Evolutionary conservation across 2,329 filamentous ascomycete genomes (phyloP).

Genomic region (Fusarium sp.): DNA sequence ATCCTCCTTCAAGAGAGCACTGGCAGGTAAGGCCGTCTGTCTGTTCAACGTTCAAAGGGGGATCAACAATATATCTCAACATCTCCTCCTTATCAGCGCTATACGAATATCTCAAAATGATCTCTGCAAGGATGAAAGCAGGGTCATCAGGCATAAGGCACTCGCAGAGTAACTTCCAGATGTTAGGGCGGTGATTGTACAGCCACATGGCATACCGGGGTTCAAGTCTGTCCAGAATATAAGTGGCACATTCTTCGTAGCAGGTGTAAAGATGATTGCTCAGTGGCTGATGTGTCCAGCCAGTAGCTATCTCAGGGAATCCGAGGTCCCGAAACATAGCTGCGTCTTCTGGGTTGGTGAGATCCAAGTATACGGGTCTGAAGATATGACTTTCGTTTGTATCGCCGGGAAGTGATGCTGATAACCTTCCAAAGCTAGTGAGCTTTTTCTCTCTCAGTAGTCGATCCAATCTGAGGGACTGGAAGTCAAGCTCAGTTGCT

Average conservation of each 20-base stretch:
- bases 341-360: neutral
- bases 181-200: neutral
- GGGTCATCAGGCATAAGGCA: too few relatives aligned
- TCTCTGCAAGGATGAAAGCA: neutral
- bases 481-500: neutral
- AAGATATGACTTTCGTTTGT: fast-evolving
- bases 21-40: neutral
- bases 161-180: neutral
- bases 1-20: neutral
- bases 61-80: neutral
- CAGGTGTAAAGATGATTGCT: fast-evolving
- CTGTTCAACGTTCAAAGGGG: fast-evolving
- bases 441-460: neutral
- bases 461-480: neutral
- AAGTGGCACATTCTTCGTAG: too few relatives aligned
- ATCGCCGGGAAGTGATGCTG: neutral
- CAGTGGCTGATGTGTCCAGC: neutral
- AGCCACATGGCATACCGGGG: neutral
- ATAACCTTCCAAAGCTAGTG: fast-evolving
- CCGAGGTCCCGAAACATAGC: neutral
- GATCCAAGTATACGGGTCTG: neutral
- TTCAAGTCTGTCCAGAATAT: neutral
- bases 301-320: neutral
- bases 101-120: fast-evolving
- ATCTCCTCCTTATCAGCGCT: fast-evolving